A percentile compares a stretch with the other conserved stretches of the same genome.
phyloP scores from a whole-genome alignment of 2,329 filamentous ascomycete species.

The Cadophora malorum region DNA sequence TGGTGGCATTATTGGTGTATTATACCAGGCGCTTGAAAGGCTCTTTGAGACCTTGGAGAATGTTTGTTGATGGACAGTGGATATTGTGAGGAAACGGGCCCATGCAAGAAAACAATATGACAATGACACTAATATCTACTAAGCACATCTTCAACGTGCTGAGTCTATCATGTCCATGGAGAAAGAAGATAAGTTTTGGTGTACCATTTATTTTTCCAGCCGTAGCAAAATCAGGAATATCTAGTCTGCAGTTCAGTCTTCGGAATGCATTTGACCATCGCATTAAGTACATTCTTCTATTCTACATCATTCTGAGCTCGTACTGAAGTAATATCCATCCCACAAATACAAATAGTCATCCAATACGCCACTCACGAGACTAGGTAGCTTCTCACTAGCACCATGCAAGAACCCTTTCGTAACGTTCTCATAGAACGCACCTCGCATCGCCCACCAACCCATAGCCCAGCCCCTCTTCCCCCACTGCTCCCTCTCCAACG shows the following conservation, averaged over 20 bases:
- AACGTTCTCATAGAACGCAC: conserved; percentile 94
- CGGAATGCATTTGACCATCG: background rate
- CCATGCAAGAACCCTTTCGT: conserved; percentile 77
- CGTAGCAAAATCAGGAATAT: background rate
- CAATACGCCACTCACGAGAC: conserved; percentile 80
- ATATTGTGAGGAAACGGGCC: background rate
- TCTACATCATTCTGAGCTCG: conserved; percentile 41
- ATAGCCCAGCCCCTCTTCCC: conserved; percentile 86
- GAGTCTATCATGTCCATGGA: background rate
- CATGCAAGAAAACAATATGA: background rate
- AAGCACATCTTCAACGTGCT: background rate
- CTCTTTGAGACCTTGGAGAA: background rate
- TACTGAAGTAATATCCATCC: conserved; percentile 92
- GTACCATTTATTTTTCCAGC: background rate
- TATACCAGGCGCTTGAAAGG: conserved; percentile 18
- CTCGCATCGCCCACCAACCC: conserved; percentile 95
- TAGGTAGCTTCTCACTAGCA: conserved; percentile 52
- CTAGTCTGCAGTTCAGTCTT: background rate
- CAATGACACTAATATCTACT: background rate
- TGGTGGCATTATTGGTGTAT: conserved; percentile 14
- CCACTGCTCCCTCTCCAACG: conserved; percentile 89
- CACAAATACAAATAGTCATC: conserved; percentile 98
- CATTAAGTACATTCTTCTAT: background rate
- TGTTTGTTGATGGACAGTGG: background rate
- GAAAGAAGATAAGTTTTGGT: background rate